Conservation (phyloP, 1,139 yeast species). For the Lodderomyces metapsilosis region DNA sequence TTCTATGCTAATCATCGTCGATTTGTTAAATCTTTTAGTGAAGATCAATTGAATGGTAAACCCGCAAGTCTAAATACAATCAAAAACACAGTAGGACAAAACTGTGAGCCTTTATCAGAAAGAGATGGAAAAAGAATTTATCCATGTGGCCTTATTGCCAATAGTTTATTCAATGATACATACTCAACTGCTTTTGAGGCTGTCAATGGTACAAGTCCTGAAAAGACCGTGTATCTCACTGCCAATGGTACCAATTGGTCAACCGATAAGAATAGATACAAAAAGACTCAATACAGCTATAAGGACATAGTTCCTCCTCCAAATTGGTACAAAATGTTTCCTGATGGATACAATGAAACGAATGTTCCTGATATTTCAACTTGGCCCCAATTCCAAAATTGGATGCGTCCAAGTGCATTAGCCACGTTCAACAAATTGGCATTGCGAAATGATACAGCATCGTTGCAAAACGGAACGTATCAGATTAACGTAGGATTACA, state of each 20-base stretch:
- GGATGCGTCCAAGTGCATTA: constrained; percentile 96
- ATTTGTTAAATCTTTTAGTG: constrained; percentile 86
- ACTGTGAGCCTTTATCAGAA: constrained; percentile 81
- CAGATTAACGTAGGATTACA: constrained; percentile 73
- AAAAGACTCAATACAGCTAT: constrained; percentile 56
- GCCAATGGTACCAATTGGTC: constrained; percentile 66
- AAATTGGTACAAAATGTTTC: constrained; percentile 64
- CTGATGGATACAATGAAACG: constrained; percentile 66
- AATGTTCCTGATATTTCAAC: constrained; percentile 61
- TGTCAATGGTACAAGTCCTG: constrained; percentile 37
- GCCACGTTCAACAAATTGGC: constrained; percentile 83
- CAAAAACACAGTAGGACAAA: constrained; percentile 72
- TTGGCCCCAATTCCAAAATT: constrained; percentile 80
- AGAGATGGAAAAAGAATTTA: constrained; percentile 55
- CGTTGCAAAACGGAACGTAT: constrained; percentile 65
- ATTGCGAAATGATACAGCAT: constrained; percentile 69
- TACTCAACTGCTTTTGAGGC: constrained; percentile 41
- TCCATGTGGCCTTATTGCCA: constrained; percentile 81
- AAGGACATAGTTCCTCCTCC: constrained; percentile 76
- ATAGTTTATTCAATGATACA: constrained; percentile 73
- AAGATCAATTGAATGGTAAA: constrained; percentile 82
- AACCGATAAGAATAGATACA: constrained; percentile 56
- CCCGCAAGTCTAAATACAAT: constrained; percentile 55
- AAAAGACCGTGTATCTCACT: constrained; percentile 44
- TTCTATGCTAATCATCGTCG: constrained; percentile 94